Percentiles rank a stretch among this genome's conserved stretches.
Evolutionary conservation across 1,284 basidiomycete genomes (phyloP).

Genomic region (Trametes polyzona): DNA sequence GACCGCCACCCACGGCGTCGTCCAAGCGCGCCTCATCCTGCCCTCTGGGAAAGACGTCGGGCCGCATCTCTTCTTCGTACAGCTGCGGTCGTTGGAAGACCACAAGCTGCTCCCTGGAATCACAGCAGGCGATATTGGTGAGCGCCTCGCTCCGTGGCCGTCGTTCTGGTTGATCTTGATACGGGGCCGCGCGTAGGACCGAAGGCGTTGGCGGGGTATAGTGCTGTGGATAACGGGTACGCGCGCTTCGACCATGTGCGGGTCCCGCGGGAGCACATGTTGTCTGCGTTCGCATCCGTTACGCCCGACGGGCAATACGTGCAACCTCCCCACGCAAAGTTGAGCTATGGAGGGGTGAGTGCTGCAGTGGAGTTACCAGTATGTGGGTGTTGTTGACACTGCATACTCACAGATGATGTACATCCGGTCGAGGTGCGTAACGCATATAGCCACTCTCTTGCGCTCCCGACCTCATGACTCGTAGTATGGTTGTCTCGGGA

Average conservation of each 20-base stretch:
- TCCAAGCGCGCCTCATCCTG: conserved; percentile 78
- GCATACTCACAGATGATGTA: conserved; percentile 62
- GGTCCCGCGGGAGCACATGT: conserved; percentile 78
- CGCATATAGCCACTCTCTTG: no score
- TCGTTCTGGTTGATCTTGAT: neutral
- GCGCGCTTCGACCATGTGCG: conserved; percentile 70
- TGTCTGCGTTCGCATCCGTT: conserved; percentile 75
- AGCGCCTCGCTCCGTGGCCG: neutral
- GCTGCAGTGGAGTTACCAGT: neutral
- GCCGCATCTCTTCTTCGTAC: conserved; percentile 80
- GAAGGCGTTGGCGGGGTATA: conserved; percentile 61
- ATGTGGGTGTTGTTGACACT: neutral
- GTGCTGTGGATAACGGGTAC: conserved; percentile 72
- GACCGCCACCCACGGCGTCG: conserved; percentile 78
- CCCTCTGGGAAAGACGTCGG: conserved; percentile 67
- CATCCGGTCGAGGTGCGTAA: conserved; percentile 59
- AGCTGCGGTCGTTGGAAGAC: conserved; percentile 64
- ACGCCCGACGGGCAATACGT: conserved; percentile 71
- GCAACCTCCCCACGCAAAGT: conserved; percentile 71
- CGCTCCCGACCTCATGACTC: neutral
- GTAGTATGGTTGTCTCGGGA: conserved; percentile 63
- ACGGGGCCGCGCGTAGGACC: conserved; percentile 53
- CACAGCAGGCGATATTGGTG: conserved; percentile 77
- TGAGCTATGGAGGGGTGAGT: conserved; percentile 77
- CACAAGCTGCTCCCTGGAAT: conserved; percentile 69